Evolutionary conservation across 768 basidiomycete genomes (phyloP), one percentile per base, ranked within the genome.

Genomic region (Leucosporidium creatinivorum): DNA sequence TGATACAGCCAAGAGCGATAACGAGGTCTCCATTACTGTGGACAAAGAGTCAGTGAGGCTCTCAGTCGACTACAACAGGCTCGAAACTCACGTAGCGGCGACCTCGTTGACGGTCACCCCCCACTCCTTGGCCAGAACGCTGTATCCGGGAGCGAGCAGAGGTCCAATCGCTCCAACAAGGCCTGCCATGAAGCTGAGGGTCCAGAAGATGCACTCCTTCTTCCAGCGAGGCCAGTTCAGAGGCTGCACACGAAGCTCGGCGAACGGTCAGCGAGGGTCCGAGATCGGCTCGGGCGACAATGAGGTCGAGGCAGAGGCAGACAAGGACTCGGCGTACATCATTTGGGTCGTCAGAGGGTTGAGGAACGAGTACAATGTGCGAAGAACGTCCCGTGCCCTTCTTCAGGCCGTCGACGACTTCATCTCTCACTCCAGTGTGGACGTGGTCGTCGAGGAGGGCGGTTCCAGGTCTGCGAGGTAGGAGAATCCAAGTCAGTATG

Each of bases 101-200:
- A 82, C 77, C n/a, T 79, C 75, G 69, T 81, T 80, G 30, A 81
- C 81, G 25, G 78, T 78, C 12, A 81, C 79, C 52, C 76, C 76
- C 74, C 81, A 82, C 66, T 82, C 79, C 28, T 75, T 64, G 13
- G 81, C 77, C 10, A 82, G 74, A 3, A 81, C 74, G 1, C 79
- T 78, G 72, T 81, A 82, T 49, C 80, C 61, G 79, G 74, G 47
- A 79, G 68, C 79, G 7, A 72, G 57, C 1, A 69, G 61, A 2
- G 68, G 71, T 1, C 71, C 71, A 33, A 69, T 65, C 18, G 67
- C 71, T 15, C 71, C 71, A 31, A 67, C 66, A 30, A 69, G 61
- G 0, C 39, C 59, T 12, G 58, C 58, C 15, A 50, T 56, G 44
- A 61, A 64, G 4, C 19, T 33, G 15, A 58, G 47, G 19, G 55